Conservation (phyloP, 1,284 basidiomycete genomes). For the Ustilago lituana region DNA sequence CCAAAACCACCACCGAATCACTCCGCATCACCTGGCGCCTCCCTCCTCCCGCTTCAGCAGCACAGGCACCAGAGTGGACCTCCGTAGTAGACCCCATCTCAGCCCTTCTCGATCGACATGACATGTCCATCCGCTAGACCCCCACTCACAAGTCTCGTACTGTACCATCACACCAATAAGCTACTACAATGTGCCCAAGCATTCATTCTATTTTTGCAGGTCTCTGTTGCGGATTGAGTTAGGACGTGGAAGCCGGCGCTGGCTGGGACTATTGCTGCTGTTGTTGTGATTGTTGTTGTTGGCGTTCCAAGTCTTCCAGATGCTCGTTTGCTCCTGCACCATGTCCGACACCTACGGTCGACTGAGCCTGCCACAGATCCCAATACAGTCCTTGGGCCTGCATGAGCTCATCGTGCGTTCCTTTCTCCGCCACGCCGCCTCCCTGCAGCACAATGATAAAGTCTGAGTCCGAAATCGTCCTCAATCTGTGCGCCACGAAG, state of each 20-base stretch:
- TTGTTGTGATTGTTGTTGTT: neutral
- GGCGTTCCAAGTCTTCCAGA: slow-evolving; percentile 34
- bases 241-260: too few species aligned
- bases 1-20: slow-evolving; percentile 22
- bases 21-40: slow-evolving; percentile 26
- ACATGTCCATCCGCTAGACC: slow-evolving; percentile 20
- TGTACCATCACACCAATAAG: slow-evolving; percentile 4
- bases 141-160: neutral
- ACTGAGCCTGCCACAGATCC: slow-evolving; percentile 60
- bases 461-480: slow-evolving; percentile 84
- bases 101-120: slow-evolving; percentile 21
- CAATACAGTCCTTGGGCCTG: slow-evolving; percentile 54
- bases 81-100: slow-evolving; percentile 21
- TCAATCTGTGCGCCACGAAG: slow-evolving; percentile 76
- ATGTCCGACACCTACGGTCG: slow-evolving; percentile 46
- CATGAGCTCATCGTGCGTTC: slow-evolving; percentile 58
- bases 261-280: too few species aligned
- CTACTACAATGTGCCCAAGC: too few species aligned
- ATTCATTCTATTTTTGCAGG: too few species aligned
- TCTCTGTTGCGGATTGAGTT: neutral
- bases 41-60: neutral
- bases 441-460: slow-evolving; percentile 61
- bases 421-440: slow-evolving; percentile 57
- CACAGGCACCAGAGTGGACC: slow-evolving; percentile 16
- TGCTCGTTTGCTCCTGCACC: slow-evolving; percentile 49